Conservation (phyloP, 2,329 filamentous ascomycete species). For the Clarireedia monteithiana region DNA sequence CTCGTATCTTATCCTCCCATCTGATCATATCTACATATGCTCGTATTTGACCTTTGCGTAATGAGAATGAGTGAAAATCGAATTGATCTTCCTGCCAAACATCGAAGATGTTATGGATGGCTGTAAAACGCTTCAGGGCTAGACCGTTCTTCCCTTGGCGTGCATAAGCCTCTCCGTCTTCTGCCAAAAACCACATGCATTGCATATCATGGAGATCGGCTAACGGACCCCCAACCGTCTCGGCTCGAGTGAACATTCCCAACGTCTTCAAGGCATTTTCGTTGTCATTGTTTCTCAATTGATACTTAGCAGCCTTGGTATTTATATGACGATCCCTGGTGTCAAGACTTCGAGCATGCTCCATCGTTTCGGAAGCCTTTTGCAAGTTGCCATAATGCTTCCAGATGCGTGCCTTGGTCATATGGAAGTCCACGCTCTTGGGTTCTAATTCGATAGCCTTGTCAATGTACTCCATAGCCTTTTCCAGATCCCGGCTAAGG, state of each 20-base stretch:
- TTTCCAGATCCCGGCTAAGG: slow-evolving; percentile 73
- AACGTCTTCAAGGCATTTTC: slow-evolving; percentile 81
- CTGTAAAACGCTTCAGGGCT: slow-evolving; percentile 85
- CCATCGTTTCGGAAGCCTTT: slow-evolving; percentile 82
- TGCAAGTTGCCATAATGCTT: slow-evolving; percentile 79
- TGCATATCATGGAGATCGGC: slow-evolving; percentile 97
- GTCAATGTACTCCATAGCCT: slow-evolving; percentile 76
- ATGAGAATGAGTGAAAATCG: slow-evolving; percentile 94
- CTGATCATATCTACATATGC: slow-evolving; percentile 94
- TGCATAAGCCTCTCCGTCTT: slow-evolving; percentile 85
- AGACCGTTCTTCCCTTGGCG: slow-evolving; percentile 76
- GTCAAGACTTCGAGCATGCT: slow-evolving; percentile 76
- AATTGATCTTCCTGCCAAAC: slow-evolving; percentile 98
- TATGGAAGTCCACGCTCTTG: slow-evolving; percentile 80
- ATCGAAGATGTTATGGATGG: slow-evolving; percentile 88
- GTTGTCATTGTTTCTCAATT: slow-evolving; percentile 85
- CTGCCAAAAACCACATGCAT: slow-evolving; percentile 92
- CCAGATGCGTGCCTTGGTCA: slow-evolving; percentile 91
- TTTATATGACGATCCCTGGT: slow-evolving; percentile 95
- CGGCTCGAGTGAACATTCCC: slow-evolving; percentile 88
- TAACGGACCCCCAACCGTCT: slow-evolving; percentile 78
- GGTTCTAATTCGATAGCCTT: slow-evolving; percentile 73
- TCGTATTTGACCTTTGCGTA: slow-evolving; percentile 92
- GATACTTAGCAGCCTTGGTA: slow-evolving; percentile 95
- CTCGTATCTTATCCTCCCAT: slow-evolving; percentile 87